These are phyloP conservation scores for Tetrahymena malaccensis DNA, from an alignment of 73 alveolate genomes.

Conservation along the genomic window DNA sequence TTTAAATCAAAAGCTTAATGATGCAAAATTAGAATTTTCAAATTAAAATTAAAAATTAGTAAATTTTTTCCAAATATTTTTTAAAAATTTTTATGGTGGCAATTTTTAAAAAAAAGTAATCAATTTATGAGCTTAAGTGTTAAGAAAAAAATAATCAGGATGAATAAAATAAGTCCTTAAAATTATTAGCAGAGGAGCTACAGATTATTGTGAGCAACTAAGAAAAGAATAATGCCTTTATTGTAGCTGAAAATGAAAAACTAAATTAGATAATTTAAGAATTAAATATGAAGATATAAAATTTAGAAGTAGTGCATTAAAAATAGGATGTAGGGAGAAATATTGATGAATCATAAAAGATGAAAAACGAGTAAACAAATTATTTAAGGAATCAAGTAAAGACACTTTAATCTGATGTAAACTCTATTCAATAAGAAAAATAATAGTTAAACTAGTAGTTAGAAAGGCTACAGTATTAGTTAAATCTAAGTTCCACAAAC, in stretches of 20 bases:
- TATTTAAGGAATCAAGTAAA: background rate
- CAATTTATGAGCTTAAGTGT: background rate
- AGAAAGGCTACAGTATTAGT: background rate
- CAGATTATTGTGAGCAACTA: background rate
- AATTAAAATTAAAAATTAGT: background rate
- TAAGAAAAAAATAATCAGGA: background rate
- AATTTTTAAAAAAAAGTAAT: background rate
- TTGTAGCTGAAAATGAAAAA: background rate
- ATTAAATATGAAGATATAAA: too few species aligned
- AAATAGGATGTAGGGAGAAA: background rate
- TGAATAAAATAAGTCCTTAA: background rate
- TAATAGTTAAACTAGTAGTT: background rate
- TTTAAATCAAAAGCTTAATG: background rate
- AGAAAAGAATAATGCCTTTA: background rate
- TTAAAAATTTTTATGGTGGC: background rate
- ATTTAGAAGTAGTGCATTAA: background rate
- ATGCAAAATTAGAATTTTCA: background rate
- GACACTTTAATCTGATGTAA: background rate
- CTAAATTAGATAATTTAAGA: background rate
- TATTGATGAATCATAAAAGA: background rate
- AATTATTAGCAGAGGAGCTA: background rate
- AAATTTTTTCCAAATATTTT: background rate
- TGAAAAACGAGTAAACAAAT: background rate
- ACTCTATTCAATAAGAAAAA: background rate
- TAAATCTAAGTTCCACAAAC: background rate